Conservation (phyloP, 805 yeast genomes). For the Torulaspora quercuum region DNA sequence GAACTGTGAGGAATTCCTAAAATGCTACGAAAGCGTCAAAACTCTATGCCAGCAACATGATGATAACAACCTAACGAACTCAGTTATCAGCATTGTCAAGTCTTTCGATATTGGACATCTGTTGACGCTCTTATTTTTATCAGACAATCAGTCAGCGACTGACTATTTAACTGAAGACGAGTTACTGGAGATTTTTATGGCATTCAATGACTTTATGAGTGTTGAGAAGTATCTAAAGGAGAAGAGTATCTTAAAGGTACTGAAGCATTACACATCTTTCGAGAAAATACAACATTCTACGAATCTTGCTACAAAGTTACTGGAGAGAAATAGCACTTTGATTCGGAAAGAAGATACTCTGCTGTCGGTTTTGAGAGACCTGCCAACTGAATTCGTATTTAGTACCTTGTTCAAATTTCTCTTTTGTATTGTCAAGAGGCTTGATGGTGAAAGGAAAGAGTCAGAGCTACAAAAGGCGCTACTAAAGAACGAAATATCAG, state of each 20-base stretch:
- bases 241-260: conserved; percentile 18
- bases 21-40: conserved; percentile 9
- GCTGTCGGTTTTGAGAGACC: conserved; percentile 13
- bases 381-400: conserved; percentile 23
- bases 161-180: conserved; percentile 9
- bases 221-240: conserved; percentile 20
- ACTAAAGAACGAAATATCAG: conserved; percentile 21
- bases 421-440: conserved; percentile 14
- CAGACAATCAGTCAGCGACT: conserved; percentile 7
- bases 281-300: conserved; percentile 10
- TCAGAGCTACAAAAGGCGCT: conserved; percentile 25
- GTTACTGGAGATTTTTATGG: conserved; percentile 18
- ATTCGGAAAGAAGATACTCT: conserved; percentile 12
- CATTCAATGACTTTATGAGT: conserved; percentile 28
- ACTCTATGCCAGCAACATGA: conserved; percentile 12
- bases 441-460: conserved; percentile 10
- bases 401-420: conserved; percentile 18
- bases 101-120: conserved; percentile 25
- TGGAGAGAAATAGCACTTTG: conserved; percentile 21
- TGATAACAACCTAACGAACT: conserved; percentile 4
- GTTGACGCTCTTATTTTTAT: conserved; percentile 15
- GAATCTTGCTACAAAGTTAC: conserved; percentile 16
- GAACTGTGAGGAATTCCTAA: conserved; percentile 12
- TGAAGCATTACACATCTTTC: conserved; percentile 20
- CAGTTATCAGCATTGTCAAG: conserved; percentile 10